A percentile compares a stretch with the other conserved stretches of the same genome.
phyloP scores from a whole-genome alignment of 306 rosid genomes.

The Lathyrus aphaca region DNA sequence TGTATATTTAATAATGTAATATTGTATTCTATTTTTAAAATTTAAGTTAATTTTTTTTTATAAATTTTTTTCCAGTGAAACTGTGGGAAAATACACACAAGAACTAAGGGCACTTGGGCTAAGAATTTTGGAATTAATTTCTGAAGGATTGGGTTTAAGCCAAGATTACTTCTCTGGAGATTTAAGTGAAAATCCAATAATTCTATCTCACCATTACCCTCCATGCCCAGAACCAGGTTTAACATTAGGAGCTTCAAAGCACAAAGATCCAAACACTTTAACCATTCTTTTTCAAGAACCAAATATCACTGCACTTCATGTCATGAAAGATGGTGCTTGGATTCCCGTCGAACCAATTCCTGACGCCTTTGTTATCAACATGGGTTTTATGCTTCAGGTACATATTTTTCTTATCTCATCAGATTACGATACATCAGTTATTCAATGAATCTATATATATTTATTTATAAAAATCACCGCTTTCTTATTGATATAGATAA shows the following conservation, averaged over 20 bases:
- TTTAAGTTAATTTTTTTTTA: background rate
- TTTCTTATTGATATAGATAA: constrained; percentile 37
- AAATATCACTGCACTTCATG: constrained; percentile 55
- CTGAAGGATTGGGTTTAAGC: constrained; percentile 63
- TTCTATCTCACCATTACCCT: constrained; percentile 67
- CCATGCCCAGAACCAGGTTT: constrained; percentile 75
- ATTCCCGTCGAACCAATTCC: constrained; percentile 54
- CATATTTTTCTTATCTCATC: background rate
- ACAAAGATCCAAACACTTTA: constrained; percentile 61
- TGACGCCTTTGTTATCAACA: constrained; percentile 53
- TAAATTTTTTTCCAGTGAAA: constrained; percentile 48
- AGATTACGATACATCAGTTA: no score
- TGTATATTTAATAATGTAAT: no score
- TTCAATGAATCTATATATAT: no score
- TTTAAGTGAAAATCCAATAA: constrained; percentile 40
- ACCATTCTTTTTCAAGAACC: constrained; percentile 65
- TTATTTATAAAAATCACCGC: background rate
- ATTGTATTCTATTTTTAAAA: background rate
- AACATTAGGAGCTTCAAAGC: constrained; percentile 63
- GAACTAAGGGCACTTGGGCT: constrained; percentile 46
- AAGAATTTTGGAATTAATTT: constrained; percentile 54
- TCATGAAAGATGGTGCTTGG: constrained; percentile 59
- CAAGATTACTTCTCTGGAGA: constrained; percentile 47
- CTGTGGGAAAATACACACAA: constrained; percentile 47
- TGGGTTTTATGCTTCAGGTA: constrained; percentile 54